Base-by-base conservation (phyloP, 2,329 filamentous ascomycete species). In the Diatrype stigma region DNA sequence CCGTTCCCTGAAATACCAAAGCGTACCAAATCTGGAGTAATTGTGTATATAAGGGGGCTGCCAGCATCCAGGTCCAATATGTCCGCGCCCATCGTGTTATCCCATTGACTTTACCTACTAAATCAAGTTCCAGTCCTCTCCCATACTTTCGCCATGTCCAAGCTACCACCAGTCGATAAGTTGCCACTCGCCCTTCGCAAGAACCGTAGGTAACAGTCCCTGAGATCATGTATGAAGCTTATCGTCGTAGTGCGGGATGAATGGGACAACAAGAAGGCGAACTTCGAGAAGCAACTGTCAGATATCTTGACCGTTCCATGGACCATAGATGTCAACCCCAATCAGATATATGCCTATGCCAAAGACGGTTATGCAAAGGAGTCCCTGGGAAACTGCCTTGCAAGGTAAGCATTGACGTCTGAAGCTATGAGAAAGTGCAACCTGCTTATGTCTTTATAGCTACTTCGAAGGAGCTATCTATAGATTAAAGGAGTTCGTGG, bases 151-250 rank as follows among this genome's bases (percentile, higher is more conserved):
- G 62, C 10, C 46, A 70, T 72, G 68, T 57, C 60, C 51, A 67
- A 66, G 37, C 70, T 77, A 46, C 69, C 74, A 8, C 74, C 76
- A 7, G 71, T 69, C 42, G 77, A 73, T 55, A 81, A 77, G 65
- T 67, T 81, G 11, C 70, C 77, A 34, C 74, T 81, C 55, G 73
- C 71, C 30, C 60, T 75, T 42, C 75, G 77, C 63, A 81, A 79
- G 67, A 77, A 79, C 62, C 60, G 78, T 80, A 60, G 58, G 66
- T 64, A 30, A 2, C 17, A 28, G 23, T 38, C 21, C 26, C 49
- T 22, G 17, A 17, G 16, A 14, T 17, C n/a, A 26, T n/a, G n/a
- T n/a, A n/a, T n/a, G n/a, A n/a, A n/a, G 40, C 40, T 44, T 12
- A 44, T 17, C 12, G 21, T n/a, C 16, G 10, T 40, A 81, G 77